Evolutionary conservation across 805 yeast genomes (phyloP), one percentile per base, ranked within the genome.

Genomic region (Kodamaea leandrae): DNA sequence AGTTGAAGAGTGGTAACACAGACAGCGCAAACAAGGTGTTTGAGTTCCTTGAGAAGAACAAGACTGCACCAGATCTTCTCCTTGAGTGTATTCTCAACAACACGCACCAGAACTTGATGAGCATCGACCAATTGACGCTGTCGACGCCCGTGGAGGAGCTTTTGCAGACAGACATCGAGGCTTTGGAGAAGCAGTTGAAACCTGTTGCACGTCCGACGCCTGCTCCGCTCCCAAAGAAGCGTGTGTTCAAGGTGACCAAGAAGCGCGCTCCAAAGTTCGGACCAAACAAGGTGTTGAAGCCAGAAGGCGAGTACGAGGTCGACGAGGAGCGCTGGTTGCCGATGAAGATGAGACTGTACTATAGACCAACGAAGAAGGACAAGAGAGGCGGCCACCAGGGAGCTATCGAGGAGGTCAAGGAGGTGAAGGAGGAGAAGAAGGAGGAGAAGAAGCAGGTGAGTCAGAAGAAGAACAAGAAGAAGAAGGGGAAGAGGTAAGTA

Each of bases 321-420:
- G 63, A 81, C 62, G 36, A 55, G 48, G 97, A 90, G 61, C 82
- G 97, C 65, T 90, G 98, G 98, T 62, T 91, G 37, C 95, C 96
- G 16, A 53, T 85, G 73, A 84, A 81, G 57, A 95, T 90, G 57
- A 78, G 98, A 60, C 76, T 89, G 5, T 78, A 82, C 52, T 89
- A 84, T 66, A 86, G 80, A 61, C 86, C 95, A 10, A 83, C 86
- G 57, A 81, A 79, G 67, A 77, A 81, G 49, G 83, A 78, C 29
- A 63, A 58, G 42, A 44, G 44, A 38, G 42, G 44, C 39, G 49
- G 49, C 6, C 52, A 48, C 28, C 52, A 48, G 28, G 52, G 52
- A 7, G 49, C 52, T 2, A 16, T 46, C n/a, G 52, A 46, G 8
- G 25, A 26, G 21, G 32, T 15, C 13, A 20, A 36, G 17, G 20